Evolutionary conservation across 2,329 filamentous ascomycete species (phyloP).

Genomic region (Calonectria fujianensis): DNA sequence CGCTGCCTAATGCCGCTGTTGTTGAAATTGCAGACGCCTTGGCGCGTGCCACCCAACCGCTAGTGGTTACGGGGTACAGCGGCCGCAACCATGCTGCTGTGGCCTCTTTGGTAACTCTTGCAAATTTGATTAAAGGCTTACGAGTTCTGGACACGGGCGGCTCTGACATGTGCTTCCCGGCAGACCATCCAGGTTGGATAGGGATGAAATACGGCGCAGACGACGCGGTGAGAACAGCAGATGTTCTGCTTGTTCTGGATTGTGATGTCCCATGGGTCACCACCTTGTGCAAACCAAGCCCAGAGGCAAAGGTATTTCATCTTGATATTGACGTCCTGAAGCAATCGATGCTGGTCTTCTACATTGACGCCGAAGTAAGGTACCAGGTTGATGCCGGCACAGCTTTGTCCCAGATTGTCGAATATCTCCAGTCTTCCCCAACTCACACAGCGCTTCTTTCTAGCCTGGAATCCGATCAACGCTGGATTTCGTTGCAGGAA

Average conservation of each 20-base stretch:
- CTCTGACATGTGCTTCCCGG: conserved; percentile 87
- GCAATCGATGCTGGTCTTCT: conserved; percentile 83
- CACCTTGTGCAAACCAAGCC: conserved; percentile 76
- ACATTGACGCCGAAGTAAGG: conserved; percentile 77
- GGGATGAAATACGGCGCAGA: conserved; percentile 84
- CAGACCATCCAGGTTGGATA: conserved; percentile 78
- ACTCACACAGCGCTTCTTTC: conserved; percentile 72
- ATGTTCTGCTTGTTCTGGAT: conserved; percentile 88
- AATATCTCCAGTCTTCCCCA: conserved; percentile 43
- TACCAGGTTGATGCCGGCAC: conserved; percentile 79
- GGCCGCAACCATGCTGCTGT: conserved; percentile 80
- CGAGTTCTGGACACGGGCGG: conserved; percentile 84
- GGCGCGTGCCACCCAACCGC: conserved; percentile 76
- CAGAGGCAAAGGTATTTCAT: conserved; percentile 74
- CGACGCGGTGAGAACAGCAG: conserved; percentile 82
- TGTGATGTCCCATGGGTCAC: conserved; percentile 95
- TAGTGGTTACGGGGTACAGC: conserved; percentile 81
- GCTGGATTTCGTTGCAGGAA: neutral
- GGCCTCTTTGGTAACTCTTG: conserved; percentile 77
- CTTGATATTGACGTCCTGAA: conserved; percentile 79
- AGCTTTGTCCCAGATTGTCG: conserved; percentile 80
- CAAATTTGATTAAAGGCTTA: conserved; percentile 79
- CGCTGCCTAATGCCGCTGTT: conserved; percentile 69
- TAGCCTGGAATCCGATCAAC: conserved; percentile 54
- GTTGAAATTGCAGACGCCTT: conserved; percentile 77